Percentiles rank a stretch among this genome's conserved stretches.
Evolutionary conservation across 108 stramenopile genomes (phyloP).

Genomic region (Cyclotella choctawhatcheeana): DNA sequence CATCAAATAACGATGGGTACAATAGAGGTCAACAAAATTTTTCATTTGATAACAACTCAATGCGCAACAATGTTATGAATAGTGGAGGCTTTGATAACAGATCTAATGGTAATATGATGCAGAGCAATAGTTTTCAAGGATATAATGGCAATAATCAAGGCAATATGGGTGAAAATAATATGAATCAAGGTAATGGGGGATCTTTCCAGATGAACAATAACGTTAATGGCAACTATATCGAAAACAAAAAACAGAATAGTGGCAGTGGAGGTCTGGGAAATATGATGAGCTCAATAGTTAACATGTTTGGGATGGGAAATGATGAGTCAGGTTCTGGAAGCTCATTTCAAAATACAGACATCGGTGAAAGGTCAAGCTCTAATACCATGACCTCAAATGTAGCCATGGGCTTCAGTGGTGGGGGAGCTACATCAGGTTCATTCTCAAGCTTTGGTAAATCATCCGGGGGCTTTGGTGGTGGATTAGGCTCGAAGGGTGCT

Average conservation of each 20-base stretch:
- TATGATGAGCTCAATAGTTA: constrained; percentile 7
- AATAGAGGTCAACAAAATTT: neutral
- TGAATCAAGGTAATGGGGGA: neutral
- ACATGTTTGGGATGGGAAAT: constrained; percentile 11
- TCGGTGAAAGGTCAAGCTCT: constrained; percentile 5
- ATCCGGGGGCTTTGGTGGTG: neutral
- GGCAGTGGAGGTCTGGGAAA: neutral
- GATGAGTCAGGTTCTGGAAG: neutral
- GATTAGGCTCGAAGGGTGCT: neutral
- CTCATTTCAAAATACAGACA: too few relatives aligned
- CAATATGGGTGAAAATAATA: neutral
- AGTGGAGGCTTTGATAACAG: neutral
- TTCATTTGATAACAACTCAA: neutral
- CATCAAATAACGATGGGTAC: neutral
- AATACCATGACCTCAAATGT: neutral
- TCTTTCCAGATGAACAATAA: neutral
- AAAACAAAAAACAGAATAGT: neutral
- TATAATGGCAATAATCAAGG: too few relatives aligned
- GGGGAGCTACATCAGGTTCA: neutral
- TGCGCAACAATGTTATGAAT: neutral
- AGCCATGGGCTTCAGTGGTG: neutral
- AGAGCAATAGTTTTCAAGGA: neutral
- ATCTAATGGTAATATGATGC: neutral
- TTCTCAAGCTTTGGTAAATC: neutral
- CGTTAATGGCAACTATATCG: too few relatives aligned